phyloP scores from a whole-genome alignment of 345 rosid genomes.

The Eucalyptus paniculata region DNA sequence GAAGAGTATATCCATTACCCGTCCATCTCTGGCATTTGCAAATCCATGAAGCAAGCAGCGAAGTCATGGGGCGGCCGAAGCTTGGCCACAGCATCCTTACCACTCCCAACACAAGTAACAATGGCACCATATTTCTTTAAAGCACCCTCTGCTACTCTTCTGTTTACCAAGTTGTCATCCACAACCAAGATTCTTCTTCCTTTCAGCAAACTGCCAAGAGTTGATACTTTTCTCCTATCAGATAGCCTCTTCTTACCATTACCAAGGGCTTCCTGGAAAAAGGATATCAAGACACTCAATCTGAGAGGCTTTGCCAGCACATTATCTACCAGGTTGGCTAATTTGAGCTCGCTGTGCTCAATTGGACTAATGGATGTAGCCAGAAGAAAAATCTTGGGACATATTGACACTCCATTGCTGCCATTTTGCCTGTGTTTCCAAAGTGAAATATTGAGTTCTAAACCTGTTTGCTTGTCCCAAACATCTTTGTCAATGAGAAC shows the following conservation, averaged over 20 bases:
- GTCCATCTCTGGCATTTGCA: constrained; percentile 97
- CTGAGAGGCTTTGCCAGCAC: constrained; percentile 66
- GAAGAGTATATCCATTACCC: constrained; percentile 36
- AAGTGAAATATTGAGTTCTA: constrained; percentile 15
- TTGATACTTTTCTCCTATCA: constrained; percentile 20
- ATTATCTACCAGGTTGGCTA: constrained; percentile 41
- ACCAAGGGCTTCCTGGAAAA: constrained; percentile 69
- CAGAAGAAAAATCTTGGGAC: constrained; percentile 46
- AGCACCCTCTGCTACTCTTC: constrained; percentile 92
- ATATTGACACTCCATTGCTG: constrained; percentile 1
- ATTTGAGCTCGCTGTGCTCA: constrained; percentile 37
- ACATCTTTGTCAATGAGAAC: constrained; percentile 66
- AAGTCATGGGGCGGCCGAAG: constrained; percentile 80
- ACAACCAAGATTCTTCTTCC: constrained; percentile 73
- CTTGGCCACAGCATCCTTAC: constrained; percentile 48
- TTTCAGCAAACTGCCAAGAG: constrained; percentile 42
- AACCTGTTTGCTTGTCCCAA: constrained; percentile 45
- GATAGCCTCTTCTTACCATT: constrained; percentile 39
- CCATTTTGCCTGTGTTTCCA: constrained; percentile 5
- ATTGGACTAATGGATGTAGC: constrained; percentile 23
- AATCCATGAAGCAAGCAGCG: constrained; percentile 94
- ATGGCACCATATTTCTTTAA: constrained; percentile 69
- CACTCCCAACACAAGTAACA: constrained; percentile 78
- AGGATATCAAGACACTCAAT: constrained; percentile 41
- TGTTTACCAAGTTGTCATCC: constrained; percentile 79